Percentiles rank a stretch among this genome's conserved stretches.
phyloP scores from a whole-genome alignment of 148 eudicot species.

The Oxyria digyna region DNA sequence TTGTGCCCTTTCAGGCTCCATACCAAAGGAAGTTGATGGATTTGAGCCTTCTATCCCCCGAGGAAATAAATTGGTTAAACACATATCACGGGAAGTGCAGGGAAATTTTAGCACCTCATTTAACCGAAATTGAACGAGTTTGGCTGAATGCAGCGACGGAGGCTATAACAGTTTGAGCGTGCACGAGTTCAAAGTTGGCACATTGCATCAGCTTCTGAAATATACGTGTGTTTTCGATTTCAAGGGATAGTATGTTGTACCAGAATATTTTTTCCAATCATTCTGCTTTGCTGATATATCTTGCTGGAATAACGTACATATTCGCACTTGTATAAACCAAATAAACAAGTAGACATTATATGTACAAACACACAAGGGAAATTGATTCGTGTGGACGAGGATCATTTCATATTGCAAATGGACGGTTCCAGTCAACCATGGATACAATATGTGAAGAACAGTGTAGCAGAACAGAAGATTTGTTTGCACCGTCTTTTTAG shows the following conservation, averaged over 20 bases:
- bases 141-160: conserved; percentile 81
- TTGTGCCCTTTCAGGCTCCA: conserved; percentile 48
- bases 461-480: no score
- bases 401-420: no score
- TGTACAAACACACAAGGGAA: no score
- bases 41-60: conserved; percentile 45
- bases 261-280: no score
- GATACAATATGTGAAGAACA: no score
- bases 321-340: no score
- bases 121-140: conserved; percentile 50
- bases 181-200: neutral
- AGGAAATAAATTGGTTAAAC: conserved; percentile 75
- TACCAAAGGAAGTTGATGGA: conserved; percentile 78
- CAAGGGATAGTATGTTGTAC: neutral
- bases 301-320: neutral
- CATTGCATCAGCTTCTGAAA: neutral
- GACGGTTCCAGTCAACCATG: no score
- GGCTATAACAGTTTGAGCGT: conserved; percentile 19
- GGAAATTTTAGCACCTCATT: conserved; percentile 48
- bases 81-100: conserved; percentile 58
- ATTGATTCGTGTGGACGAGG: no score
- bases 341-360: no score
- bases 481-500: no score
- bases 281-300: no score
- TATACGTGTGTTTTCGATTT: neutral